Evolutionary conservation across 345 rosid genomes (phyloP).

Genomic region (Barbarea vulgaris): DNA sequence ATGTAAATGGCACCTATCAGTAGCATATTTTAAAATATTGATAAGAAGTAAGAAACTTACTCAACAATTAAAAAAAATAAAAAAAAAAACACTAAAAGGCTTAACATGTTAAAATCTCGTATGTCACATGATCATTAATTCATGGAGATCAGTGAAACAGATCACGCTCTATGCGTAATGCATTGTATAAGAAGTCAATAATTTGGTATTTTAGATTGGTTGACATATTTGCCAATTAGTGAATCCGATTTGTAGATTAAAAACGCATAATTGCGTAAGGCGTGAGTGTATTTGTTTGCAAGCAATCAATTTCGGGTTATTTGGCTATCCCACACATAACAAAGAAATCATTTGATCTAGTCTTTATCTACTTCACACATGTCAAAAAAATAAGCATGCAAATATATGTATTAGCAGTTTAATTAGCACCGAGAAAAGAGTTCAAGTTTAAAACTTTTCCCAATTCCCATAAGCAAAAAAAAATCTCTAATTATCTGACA

Average conservation of each 20-base stretch:
- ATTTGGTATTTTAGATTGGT: conserved; percentile 5
- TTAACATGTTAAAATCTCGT: not conserved
- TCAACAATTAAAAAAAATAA: not conserved
- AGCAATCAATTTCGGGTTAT: not conserved
- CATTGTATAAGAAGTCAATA: conserved; percentile 11
- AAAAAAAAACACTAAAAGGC: not conserved
- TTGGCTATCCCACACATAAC: not conserved
- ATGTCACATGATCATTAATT: conserved; percentile 8
- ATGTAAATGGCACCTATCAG: not conserved
- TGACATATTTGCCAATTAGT: conserved; percentile 7
- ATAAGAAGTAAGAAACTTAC: not conserved
- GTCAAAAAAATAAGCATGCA: not conserved
- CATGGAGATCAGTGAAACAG: conserved; percentile 4
- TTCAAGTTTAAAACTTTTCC: not conserved
- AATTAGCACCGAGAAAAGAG: too few species aligned
- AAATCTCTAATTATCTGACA: too few species aligned
- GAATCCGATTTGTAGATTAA: not conserved
- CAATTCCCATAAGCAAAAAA: too few species aligned
- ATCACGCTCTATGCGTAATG: conserved; percentile 2
- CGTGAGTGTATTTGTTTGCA: not conserved
- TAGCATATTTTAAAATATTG: too few species aligned
- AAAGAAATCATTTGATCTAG: too few species aligned
- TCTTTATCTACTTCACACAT: not conserved
- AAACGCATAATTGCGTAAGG: not conserved
- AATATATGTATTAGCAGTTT: not conserved